Conservation (phyloP, 164 flowering plant species). For the Akebia trifoliata region DNA sequence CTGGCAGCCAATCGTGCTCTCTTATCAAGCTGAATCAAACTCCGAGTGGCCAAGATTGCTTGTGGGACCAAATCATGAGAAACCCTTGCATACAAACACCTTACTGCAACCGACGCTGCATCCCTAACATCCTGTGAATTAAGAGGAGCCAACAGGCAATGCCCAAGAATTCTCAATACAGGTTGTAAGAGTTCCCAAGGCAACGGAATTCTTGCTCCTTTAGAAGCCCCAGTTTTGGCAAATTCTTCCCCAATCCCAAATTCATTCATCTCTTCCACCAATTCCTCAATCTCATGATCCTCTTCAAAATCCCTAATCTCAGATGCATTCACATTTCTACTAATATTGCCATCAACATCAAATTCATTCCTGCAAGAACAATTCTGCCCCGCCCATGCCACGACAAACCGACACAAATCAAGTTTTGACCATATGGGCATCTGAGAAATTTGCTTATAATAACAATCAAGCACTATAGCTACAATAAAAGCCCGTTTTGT, state of each 20-base stretch:
- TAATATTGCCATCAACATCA: slow-evolving; percentile 9
- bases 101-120: slow-evolving; percentile 65
- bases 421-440: slow-evolving; percentile 90
- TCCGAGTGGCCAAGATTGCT: slow-evolving; percentile 76
- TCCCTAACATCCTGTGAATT: slow-evolving; percentile 69
- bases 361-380: slow-evolving; percentile 48
- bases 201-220: slow-evolving; percentile 66
- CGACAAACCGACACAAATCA: slow-evolving; percentile 57
- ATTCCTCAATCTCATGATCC: slow-evolving; percentile 24
- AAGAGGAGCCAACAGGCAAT: slow-evolving; percentile 80
- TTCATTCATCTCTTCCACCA: slow-evolving; percentile 32
- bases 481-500: slow-evolving; percentile 78
- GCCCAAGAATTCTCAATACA: slow-evolving; percentile 70
- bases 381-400: slow-evolving; percentile 79
- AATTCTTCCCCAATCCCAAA: slow-evolving; percentile 27
- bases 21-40: slow-evolving; percentile 81
- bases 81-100: slow-evolving; percentile 82
- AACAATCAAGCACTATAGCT: slow-evolving; percentile 66
- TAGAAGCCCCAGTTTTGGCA: slow-evolving; percentile 10
- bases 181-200: slow-evolving; percentile 97
- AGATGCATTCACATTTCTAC: background rate
- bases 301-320: slow-evolving; percentile 17
- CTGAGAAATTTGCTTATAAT: slow-evolving; percentile 67
- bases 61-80: slow-evolving; percentile 85
- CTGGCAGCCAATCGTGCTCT: slow-evolving; percentile 45